phyloP scores from a whole-genome alignment of 495 filamentous ascomycete genomes.

The Entonaema liquescens region DNA sequence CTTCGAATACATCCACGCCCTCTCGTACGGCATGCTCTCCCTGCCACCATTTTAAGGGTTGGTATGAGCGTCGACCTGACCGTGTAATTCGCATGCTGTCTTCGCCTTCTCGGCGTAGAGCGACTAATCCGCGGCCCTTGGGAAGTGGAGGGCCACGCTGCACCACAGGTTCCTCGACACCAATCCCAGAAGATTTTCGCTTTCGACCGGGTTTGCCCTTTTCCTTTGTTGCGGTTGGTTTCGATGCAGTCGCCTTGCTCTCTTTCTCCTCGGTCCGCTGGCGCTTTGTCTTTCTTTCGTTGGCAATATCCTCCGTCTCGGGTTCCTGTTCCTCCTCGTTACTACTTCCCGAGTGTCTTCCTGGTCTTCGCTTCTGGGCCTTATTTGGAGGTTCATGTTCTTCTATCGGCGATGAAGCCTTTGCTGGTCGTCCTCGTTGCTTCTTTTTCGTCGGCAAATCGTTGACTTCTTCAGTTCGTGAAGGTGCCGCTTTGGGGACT shows the following conservation, averaged over 20 bases:
- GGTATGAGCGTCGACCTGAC: conserved; percentile 65
- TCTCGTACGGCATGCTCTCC: conserved; percentile 80
- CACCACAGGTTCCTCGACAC: conserved; percentile 52
- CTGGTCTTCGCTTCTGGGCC: conserved; percentile 38
- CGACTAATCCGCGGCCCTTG: conserved; percentile 70
- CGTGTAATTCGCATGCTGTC: conserved; percentile 58
- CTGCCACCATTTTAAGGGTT: conserved; percentile 87
- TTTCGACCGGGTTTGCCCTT: conserved; percentile 49
- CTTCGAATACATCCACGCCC: conserved; percentile 55
- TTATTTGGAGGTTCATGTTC: conserved; percentile 31
- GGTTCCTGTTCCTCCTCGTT: conserved; percentile 30
- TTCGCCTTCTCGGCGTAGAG: conserved; percentile 72
- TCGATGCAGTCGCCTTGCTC: conserved; percentile 28
- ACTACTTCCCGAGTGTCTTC: conserved; percentile 25
- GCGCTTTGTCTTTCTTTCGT: conserved; percentile 41
- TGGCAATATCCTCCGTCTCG: conserved; percentile 25
- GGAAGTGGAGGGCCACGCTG: conserved; percentile 62
- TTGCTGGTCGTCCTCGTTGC: conserved; percentile 43
- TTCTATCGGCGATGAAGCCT: conserved; percentile 25
- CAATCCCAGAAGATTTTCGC: conserved; percentile 50
- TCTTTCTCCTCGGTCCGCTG: conserved; percentile 31
- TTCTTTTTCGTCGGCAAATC: conserved; percentile 43
- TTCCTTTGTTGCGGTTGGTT: conserved; percentile 38
- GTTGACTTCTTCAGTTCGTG: conserved; percentile 39
- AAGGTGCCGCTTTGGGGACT: conserved; percentile 25